These are phyloP conservation scores for Aspergillus thermomutatus DNA, from an alignment of 2,329 filamentous ascomycete genomes.

Conservation along the genomic window DNA sequence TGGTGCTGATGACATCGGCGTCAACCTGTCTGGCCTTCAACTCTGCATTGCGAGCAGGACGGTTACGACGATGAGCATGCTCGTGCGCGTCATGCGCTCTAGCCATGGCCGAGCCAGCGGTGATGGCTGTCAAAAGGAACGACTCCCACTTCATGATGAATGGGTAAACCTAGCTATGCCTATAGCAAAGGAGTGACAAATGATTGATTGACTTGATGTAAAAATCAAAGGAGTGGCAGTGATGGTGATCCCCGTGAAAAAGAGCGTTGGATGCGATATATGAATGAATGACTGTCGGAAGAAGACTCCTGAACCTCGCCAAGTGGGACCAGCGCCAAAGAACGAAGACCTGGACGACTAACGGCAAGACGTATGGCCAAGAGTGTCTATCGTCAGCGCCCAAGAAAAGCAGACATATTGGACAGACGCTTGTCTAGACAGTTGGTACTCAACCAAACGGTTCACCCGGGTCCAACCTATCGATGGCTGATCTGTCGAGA, in stretches of 20 bases:
- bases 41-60: neutral
- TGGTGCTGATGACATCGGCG: neutral
- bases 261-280: neutral
- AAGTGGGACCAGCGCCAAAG: neutral
- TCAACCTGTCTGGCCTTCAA: slow-evolving; percentile 2
- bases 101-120: neutral
- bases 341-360: neutral
- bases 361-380: neutral
- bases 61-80: neutral
- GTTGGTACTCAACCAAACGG: neutral
- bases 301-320: neutral
- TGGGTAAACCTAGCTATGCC: neutral
- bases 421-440: neutral
- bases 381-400: neutral
- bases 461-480: neutral
- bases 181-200: neutral
- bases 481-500: neutral
- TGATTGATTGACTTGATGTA: neutral
- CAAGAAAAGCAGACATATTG: neutral
- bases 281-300: neutral
- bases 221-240: slow-evolving; percentile 6
- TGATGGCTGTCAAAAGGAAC: neutral
- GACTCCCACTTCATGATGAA: neutral
- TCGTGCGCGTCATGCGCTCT: neutral
- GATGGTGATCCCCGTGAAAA: neutral